Percentiles rank a stretch among this genome's conserved stretches.
phyloP scores from a whole-genome alignment of 805 yeast genomes.

The Wickerhamiella kurtzmanii region DNA sequence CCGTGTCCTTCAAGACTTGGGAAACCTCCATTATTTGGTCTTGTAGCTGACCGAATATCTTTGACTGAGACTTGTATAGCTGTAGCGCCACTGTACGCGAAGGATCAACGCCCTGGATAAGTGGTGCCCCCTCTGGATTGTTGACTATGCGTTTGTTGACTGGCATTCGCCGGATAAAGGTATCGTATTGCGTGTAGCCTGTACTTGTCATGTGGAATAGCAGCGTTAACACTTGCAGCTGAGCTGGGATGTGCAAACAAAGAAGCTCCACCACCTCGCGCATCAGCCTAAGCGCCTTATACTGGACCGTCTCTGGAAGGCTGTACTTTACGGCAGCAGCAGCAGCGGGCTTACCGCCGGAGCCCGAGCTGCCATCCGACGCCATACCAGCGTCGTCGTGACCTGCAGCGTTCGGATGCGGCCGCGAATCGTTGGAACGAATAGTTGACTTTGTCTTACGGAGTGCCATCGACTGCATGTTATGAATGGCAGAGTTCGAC shows the following conservation, averaged over 20 bases:
- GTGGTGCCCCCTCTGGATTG: slow-evolving; percentile 16
- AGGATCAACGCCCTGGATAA: slow-evolving; percentile 30
- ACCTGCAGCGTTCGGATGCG: not conserved
- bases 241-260: slow-evolving; percentile 21
- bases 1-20: slow-evolving; percentile 26
- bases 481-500: slow-evolving; percentile 3
- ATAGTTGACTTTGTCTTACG: not conserved
- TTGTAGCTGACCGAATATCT: slow-evolving; percentile 31
- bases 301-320: not conserved
- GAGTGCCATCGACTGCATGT: not conserved
- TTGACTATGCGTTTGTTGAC: not conserved
- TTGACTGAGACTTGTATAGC: slow-evolving; percentile 33
- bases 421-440: not conserved
- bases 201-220: slow-evolving; percentile 36
- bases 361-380: too few species aligned
- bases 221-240: slow-evolving; percentile 36
- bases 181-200: slow-evolving; percentile 29
- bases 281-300: not conserved
- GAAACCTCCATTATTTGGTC: slow-evolving; percentile 25
- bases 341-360: not conserved
- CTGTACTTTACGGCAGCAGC: not conserved
- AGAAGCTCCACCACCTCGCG: slow-evolving; percentile 7
- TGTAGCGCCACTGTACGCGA: slow-evolving; percentile 38
- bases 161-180: slow-evolving; percentile 17
- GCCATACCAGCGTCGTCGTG: too few species aligned